phyloP scores from a whole-genome alignment of 176 grass and related monocot species.

The Oryza glaberrima region DNA sequence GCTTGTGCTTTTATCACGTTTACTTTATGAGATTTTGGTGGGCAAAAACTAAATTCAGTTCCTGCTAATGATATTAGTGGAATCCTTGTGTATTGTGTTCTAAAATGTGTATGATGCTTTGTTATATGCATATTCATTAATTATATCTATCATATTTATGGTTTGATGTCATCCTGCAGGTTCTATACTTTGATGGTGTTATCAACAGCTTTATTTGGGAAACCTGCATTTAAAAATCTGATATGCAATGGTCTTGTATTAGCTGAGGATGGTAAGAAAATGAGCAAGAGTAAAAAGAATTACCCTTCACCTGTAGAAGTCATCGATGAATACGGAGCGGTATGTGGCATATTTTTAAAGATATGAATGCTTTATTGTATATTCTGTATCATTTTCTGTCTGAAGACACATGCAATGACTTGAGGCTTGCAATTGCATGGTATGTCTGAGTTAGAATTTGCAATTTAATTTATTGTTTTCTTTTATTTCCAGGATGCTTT shows the following conservation, averaged over 20 bases:
- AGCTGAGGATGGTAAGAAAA: slow-evolving; percentile 99
- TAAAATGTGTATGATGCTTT: slow-evolving; percentile 6
- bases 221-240: slow-evolving; percentile 99
- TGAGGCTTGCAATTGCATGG: slow-evolving; percentile 8
- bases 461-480: slow-evolving; percentile 13
- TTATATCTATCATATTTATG: slow-evolving; percentile 23
- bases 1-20: background rate
- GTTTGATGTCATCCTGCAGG: slow-evolving; percentile 52
- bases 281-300: slow-evolving; percentile 99
- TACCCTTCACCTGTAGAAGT: slow-evolving; percentile 82
- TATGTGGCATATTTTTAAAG: slow-evolving; percentile 54
- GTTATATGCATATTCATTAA: slow-evolving; percentile 13
- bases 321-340: slow-evolving; percentile 89
- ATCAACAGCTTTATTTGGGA: slow-evolving; percentile 95
- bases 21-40: background rate
- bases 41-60: background rate
- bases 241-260: slow-evolving; percentile 98
- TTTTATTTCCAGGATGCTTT: slow-evolving; percentile 85
- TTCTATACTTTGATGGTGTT: slow-evolving; percentile 99
- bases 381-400: slow-evolving; percentile 8
- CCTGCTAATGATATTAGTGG: background rate
- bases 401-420: slow-evolving; percentile 25
- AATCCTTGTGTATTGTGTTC: background rate
- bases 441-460: background rate
- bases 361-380: slow-evolving; percentile 17